Conservation (phyloP, 1,284 basidiomycete species). For the Cerioporus squamosus region DNA sequence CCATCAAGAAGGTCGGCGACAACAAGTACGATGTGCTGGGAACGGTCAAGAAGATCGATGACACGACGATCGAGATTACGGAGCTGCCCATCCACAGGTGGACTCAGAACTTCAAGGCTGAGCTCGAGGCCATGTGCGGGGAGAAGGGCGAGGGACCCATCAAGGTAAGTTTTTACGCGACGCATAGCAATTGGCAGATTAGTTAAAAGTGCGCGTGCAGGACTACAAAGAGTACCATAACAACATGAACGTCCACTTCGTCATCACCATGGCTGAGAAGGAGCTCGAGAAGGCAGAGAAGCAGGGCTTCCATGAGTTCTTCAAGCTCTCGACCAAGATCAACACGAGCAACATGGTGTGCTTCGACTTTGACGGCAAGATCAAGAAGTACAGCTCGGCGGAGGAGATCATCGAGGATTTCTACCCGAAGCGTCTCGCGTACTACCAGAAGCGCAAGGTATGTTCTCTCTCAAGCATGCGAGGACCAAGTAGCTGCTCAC, state of each 20-base stretch:
- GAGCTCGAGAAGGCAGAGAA: slow-evolving; percentile 87
- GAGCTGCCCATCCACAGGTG: slow-evolving; percentile 96
- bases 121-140: slow-evolving; percentile 80
- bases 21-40: slow-evolving; percentile 92
- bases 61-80: slow-evolving; percentile 92
- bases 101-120: slow-evolving; percentile 93
- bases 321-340: slow-evolving; percentile 87
- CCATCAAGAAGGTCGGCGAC: slow-evolving; percentile 80
- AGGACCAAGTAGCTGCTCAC: neutral
- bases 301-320: slow-evolving; percentile 89
- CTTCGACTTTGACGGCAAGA: slow-evolving; percentile 96
- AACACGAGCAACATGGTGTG: slow-evolving; percentile 98
- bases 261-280: slow-evolving; percentile 81
- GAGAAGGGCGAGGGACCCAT: slow-evolving; percentile 74
- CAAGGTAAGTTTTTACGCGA: slow-evolving; percentile 49
- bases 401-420: slow-evolving; percentile 97
- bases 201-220: slow-evolving; percentile 42
- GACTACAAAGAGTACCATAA: slow-evolving; percentile 98
- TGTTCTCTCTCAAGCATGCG: slow-evolving; percentile 12
- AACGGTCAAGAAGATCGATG: slow-evolving; percentile 77
- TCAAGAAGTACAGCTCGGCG: slow-evolving; percentile 90
- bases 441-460: slow-evolving; percentile 95
- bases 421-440: slow-evolving; percentile 87
- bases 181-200: too few species aligned
- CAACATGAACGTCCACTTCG: slow-evolving; percentile 91